A percentile compares a stretch with the other conserved stretches of the same genome.
These are phyloP conservation scores for Volvox africanus DNA, from an alignment of 139 green algal species.

Conservation along the genomic window DNA sequence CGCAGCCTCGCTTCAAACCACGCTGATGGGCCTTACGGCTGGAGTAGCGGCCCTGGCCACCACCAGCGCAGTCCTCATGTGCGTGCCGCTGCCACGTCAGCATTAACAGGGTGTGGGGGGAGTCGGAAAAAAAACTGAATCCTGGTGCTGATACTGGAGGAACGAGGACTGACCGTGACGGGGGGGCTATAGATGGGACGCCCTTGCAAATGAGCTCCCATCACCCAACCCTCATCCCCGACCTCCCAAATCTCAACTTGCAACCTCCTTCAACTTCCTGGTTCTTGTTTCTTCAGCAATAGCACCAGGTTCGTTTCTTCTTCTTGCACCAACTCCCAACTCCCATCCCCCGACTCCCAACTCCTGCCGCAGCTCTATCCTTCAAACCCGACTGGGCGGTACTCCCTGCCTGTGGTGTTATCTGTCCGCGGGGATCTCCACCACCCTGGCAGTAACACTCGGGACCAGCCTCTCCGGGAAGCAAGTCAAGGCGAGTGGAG, in stretches of 20 bases:
- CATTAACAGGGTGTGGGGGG: too few relatives aligned
- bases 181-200: too few relatives aligned
- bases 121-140: too few relatives aligned
- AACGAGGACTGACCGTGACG: too few relatives aligned
- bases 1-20: background rate
- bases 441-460: slow-evolving; percentile 53
- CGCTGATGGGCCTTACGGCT: slow-evolving; percentile 54
- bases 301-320: too few relatives aligned
- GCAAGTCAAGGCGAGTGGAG: background rate
- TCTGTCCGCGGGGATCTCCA: slow-evolving; percentile 75
- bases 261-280: too few relatives aligned
- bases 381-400: slow-evolving; percentile 76
- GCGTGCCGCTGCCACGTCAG: background rate
- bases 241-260: too few relatives aligned
- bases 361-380: slow-evolving; percentile 61
- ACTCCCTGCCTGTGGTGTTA: slow-evolving; percentile 81
- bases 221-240: too few relatives aligned
- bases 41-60: slow-evolving; percentile 72
- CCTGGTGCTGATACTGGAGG: too few relatives aligned
- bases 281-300: too few relatives aligned
- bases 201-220: too few relatives aligned
- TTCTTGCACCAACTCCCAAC: background rate
- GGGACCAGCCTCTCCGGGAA: background rate
- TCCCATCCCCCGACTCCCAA: background rate
- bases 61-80: slow-evolving; percentile 82